Conservation (phyloP, 1,284 basidiomycete genomes). For the Rhodotorula sp. region DNA sequence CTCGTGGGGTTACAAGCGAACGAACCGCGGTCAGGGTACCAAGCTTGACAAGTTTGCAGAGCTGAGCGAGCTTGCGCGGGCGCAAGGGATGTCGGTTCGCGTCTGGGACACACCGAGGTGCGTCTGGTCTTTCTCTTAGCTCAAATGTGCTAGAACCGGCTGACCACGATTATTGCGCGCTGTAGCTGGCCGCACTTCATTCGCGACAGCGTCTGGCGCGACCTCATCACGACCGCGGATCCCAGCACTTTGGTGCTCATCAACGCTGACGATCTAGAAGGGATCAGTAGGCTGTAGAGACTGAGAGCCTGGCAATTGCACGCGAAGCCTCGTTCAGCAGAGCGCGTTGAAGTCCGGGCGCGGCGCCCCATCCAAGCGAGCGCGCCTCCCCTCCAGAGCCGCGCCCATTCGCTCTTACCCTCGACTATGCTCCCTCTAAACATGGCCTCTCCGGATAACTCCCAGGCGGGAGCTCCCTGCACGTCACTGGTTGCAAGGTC, state of each 20-base stretch:
- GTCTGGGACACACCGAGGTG: constrained; percentile 49
- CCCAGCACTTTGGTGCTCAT: constrained; percentile 35
- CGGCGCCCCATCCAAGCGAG: too few species aligned
- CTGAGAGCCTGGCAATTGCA: too few species aligned
- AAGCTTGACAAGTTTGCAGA: constrained; percentile 8
- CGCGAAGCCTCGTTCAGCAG: too few species aligned
- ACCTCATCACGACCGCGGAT: too few species aligned
- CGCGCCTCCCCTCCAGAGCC: too few species aligned
- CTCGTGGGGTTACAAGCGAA: background rate
- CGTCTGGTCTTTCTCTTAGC: background rate
- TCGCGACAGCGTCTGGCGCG: constrained; percentile 45
- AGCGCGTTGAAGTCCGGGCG: too few species aligned
- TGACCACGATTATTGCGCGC: background rate
- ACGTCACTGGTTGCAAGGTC: too few species aligned
- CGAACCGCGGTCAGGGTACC: constrained; percentile 1
- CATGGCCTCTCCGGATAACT: too few species aligned
- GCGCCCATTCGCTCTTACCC: too few species aligned
- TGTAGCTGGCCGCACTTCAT: constrained; percentile 40
- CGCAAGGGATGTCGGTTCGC: constrained; percentile 46
- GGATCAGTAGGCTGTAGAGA: constrained; percentile 32
- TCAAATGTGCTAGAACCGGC: background rate
- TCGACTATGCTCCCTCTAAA: too few species aligned
- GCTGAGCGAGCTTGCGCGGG: constrained; percentile 31
- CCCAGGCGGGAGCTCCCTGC: too few species aligned
- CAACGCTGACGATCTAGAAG: constrained; percentile 48